A percentile compares a stretch with the other conserved stretches of the same genome.
phyloP scores from a whole-genome alignment of 257 asterid species.

The Solanum virginianum region DNA sequence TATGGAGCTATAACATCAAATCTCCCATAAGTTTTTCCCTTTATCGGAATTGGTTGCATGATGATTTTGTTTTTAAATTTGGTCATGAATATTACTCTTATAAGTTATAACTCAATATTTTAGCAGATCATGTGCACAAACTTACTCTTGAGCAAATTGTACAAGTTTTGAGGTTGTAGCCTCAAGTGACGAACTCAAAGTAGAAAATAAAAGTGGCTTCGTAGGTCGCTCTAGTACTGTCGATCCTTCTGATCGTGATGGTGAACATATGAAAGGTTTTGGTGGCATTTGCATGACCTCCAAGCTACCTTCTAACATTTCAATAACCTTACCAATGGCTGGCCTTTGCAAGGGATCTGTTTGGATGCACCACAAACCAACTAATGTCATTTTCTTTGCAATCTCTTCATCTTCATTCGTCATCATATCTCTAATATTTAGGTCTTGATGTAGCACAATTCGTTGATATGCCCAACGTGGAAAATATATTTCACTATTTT shows the following conservation, averaged over 20 bases:
- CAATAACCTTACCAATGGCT: constrained; percentile 1
- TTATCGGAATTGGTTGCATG: no score
- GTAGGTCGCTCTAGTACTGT: not conserved
- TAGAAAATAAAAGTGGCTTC: not conserved
- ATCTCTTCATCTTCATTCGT: not conserved
- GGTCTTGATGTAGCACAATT: not conserved
- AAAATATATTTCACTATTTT: constrained; percentile 2
- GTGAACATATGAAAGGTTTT: constrained; percentile 5
- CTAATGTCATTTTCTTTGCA: constrained; percentile 8
- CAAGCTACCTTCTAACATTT: constrained; percentile 9
- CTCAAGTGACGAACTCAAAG: not conserved
- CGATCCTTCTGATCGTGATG: not conserved
- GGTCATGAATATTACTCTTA: no score
- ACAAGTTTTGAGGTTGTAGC: no score
- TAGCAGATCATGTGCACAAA: no score
- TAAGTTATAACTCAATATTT: no score
- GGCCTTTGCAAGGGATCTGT: constrained; percentile 5
- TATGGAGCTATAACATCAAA: no score
- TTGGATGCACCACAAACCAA: constrained; percentile 16
- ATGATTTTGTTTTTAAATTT: no score
- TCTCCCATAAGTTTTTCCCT: no score
- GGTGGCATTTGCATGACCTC: constrained; percentile 4
- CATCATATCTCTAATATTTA: not conserved
- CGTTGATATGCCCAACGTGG: constrained; percentile 10
- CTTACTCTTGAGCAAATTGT: not conserved